Conservation (phyloP, 306 rosid species). For the Trifolium subterraneum region DNA sequence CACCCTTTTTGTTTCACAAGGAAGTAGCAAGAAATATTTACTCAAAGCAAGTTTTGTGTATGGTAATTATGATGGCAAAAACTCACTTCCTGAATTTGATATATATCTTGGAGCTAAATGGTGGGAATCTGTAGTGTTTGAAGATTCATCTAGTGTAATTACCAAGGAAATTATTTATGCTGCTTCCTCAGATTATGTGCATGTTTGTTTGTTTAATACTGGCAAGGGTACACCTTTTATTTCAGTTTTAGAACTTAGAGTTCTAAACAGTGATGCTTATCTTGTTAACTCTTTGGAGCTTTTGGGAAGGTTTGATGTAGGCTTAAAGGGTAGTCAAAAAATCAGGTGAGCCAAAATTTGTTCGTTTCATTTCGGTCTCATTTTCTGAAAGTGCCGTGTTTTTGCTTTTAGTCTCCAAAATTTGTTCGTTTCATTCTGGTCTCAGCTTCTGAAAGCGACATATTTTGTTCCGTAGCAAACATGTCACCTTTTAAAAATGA, state of each 20-base stretch:
- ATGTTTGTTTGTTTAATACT: constrained; percentile 48
- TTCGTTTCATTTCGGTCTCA: too few relatives aligned
- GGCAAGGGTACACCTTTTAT: constrained; percentile 53
- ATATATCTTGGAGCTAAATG: constrained; percentile 45
- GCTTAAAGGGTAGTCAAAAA: constrained; percentile 30
- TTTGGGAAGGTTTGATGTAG: constrained; percentile 46
- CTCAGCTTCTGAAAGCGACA: too few relatives aligned
- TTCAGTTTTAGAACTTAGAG: constrained; percentile 53
- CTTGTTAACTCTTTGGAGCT: constrained; percentile 38
- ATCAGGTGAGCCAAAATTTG: constrained; percentile 38
- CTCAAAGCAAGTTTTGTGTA: constrained; percentile 49
- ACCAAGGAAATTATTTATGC: constrained; percentile 49
- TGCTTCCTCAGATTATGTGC: constrained; percentile 46
- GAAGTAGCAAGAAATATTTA: constrained; percentile 40
- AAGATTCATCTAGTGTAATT: constrained; percentile 39
- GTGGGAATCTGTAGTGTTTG: constrained; percentile 45
- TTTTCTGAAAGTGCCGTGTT: too few relatives aligned
- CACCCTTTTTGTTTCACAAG: constrained; percentile 43
- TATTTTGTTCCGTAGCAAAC: too few relatives aligned
- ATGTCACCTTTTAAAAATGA: neutral
- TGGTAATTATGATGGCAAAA: constrained; percentile 48
- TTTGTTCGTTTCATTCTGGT: too few relatives aligned
- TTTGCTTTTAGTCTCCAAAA: neutral
- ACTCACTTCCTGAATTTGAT: constrained; percentile 48
- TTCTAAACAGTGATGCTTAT: constrained; percentile 49